phyloP scores from a whole-genome alignment of 2,329 filamentous ascomycete species.

The Alternaria sp. region DNA sequence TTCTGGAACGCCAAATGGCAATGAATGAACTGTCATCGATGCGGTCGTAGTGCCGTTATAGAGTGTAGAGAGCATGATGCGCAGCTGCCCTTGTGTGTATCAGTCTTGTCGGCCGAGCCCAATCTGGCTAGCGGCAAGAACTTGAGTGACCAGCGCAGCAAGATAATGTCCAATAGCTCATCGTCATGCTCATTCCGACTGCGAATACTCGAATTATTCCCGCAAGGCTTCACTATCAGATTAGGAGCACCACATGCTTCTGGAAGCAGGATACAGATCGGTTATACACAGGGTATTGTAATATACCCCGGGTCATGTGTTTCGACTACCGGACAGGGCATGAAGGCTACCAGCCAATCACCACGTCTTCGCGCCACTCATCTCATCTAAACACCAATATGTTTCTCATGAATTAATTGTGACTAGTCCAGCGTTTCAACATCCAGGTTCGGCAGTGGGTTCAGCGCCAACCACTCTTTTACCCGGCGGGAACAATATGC shows the following conservation, averaged over 20 bases:
- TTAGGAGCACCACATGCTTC: conserved; percentile 39
- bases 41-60: conserved; percentile 40
- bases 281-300: conserved; percentile 43
- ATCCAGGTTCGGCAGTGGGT: conserved; percentile 15
- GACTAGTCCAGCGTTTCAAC: conserved; percentile 21
- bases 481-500: conserved; percentile 28
- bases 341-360: conserved; percentile 17
- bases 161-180: conserved; percentile 41
- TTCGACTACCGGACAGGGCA: conserved; percentile 22
- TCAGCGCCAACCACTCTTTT: conserved; percentile 19
- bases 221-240: conserved; percentile 35
- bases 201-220: conserved; percentile 27
- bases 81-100: conserved; percentile 33
- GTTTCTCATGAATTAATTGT: conserved; percentile 25
- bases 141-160: conserved; percentile 38
- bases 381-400: conserved; percentile 23
- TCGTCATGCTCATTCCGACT: conserved; percentile 44
- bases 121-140: conserved; percentile 36
- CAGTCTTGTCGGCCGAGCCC: conserved; percentile 28
- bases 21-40: conserved; percentile 42
- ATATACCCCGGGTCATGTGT: conserved; percentile 28
- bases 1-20: conserved; percentile 43
- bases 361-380: not conserved
- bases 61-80: conserved; percentile 36
- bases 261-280: conserved; percentile 40